These are phyloP conservation scores for Diutina mesorugosa DNA, from an alignment of 1,139 yeast genomes.

Conservation along the genomic window DNA sequence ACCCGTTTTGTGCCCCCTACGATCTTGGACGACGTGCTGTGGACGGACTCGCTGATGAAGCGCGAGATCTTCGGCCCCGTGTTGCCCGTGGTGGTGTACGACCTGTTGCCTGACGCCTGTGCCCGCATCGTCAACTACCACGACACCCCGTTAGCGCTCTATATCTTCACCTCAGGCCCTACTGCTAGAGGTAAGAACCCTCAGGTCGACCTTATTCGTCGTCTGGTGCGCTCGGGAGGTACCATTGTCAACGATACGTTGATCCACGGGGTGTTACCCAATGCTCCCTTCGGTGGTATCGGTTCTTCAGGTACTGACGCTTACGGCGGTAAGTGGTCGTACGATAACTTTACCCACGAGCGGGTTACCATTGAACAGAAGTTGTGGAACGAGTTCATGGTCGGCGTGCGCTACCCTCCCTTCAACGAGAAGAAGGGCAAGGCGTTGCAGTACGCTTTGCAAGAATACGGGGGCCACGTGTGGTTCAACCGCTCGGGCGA, in stretches of 20 bases:
- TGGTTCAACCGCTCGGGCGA: constrained; percentile 27
- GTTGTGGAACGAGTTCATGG: constrained; percentile 46
- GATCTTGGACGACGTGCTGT: constrained; percentile 43
- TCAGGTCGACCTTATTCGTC: constrained; percentile 39
- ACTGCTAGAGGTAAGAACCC: constrained; percentile 21
- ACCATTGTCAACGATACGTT: constrained; percentile 60
- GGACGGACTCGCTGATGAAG: constrained; percentile 62
- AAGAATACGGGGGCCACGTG: constrained; percentile 16
- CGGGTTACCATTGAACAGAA: constrained; percentile 62
- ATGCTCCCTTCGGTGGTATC: constrained; percentile 86
- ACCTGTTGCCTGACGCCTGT: constrained; percentile 35
- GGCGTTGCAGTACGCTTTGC: constrained; percentile 14
- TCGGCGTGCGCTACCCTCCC: constrained; percentile 64
- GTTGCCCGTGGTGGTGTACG: constrained; percentile 56
- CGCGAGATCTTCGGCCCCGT: constrained; percentile 81
- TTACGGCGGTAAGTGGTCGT: constrained; percentile 71
- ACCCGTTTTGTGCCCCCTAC: constrained; percentile 64
- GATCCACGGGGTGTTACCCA: constrained; percentile 57
- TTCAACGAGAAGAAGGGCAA: constrained; percentile 22
- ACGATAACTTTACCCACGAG: constrained; percentile 63
- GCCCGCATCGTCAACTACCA: constrained; percentile 34
- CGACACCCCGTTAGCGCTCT: constrained; percentile 84
- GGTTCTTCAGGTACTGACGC: constrained; percentile 74
- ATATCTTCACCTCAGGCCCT: constrained; percentile 47
- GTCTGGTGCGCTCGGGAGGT: constrained; percentile 62